phyloP scores from a whole-genome alignment of 2,329 filamentous ascomycete genomes.

The Aureobasidium uvarum region DNA sequence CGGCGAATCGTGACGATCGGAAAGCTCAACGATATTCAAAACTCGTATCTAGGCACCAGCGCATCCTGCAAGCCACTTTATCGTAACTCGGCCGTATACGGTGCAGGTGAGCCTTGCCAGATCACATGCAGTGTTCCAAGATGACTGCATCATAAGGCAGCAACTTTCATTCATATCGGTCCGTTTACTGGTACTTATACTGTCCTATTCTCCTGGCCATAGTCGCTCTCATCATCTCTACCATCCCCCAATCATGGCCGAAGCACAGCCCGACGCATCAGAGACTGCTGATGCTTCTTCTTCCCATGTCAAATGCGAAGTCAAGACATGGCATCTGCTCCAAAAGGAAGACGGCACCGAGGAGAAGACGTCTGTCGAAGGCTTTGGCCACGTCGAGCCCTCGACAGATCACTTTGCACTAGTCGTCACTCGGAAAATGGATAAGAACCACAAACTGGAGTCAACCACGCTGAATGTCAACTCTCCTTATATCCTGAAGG shows the following conservation, averaged over 20 bases:
- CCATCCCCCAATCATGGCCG: not conserved
- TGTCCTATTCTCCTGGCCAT: not conserved
- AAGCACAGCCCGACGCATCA: not conserved
- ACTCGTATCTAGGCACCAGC: not conserved
- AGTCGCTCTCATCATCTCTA: not conserved
- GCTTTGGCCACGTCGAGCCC: not conserved
- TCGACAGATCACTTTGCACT: not conserved
- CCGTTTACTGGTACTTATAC: not conserved
- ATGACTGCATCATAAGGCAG: slow-evolving; percentile 4
- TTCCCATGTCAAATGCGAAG: not conserved
- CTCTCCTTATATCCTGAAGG: not conserved
- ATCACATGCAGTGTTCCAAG: not conserved
- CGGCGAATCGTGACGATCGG: not conserved
- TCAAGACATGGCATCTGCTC: slow-evolving; percentile 11
- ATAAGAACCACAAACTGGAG: slow-evolving; percentile 4
- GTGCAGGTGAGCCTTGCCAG: not conserved
- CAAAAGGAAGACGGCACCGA: slow-evolving; percentile 10
- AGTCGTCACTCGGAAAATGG: not conserved
- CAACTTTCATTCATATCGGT: not conserved
- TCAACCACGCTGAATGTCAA: not conserved
- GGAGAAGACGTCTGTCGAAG: not conserved
- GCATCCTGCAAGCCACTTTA: slow-evolving; percentile 15
- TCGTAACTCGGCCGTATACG: not conserved
- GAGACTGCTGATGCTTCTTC: not conserved
- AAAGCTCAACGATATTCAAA: not conserved